Evolutionary conservation across 768 basidiomycete genomes (phyloP).

Genomic region (Suillus bovinus): DNA sequence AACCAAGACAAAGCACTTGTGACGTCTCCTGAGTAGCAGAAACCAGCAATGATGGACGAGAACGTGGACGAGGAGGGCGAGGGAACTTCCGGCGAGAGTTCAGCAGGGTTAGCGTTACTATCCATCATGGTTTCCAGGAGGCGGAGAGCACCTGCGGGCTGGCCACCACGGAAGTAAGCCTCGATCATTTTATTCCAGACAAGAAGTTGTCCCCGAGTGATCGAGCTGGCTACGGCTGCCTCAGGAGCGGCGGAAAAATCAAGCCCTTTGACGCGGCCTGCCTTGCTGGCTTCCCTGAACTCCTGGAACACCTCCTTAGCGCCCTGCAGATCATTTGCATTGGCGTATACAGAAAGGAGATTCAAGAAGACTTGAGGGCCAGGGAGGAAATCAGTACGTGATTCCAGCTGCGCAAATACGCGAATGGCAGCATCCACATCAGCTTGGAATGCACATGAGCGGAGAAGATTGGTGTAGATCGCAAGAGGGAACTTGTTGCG

Average conservation of each 20-base stretch:
- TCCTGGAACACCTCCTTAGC: slow-evolving; percentile 64
- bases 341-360: slow-evolving; percentile 61
- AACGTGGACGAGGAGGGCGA: slow-evolving; percentile 65
- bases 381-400: slow-evolving; percentile 35
- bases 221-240: slow-evolving; percentile 19
- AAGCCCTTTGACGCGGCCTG: slow-evolving; percentile 35
- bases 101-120: slow-evolving; percentile 33
- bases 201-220: slow-evolving; percentile 39
- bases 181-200: slow-evolving; percentile 80
- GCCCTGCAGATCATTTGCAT: slow-evolving; percentile 46
- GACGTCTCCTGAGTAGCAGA: slow-evolving; percentile 57
- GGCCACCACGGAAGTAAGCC: slow-evolving; percentile 64
- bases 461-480: slow-evolving; percentile 58
- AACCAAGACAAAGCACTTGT: slow-evolving; percentile 72
- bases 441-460: slow-evolving; percentile 57
- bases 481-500: slow-evolving; percentile 29
- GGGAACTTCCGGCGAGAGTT: slow-evolving; percentile 46
- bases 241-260: slow-evolving; percentile 19
- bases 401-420: slow-evolving; percentile 65
- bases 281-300: slow-evolving; percentile 45
- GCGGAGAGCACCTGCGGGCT: slow-evolving; percentile 61
- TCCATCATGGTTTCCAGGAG: slow-evolving; percentile 74
- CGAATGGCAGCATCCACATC: slow-evolving; percentile 62
- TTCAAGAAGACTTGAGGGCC: slow-evolving; percentile 45
- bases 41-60: slow-evolving; percentile 62